Evolutionary conservation across 2,329 filamentous ascomycete genomes (phyloP).

Genomic region (Onygenales sp.): DNA sequence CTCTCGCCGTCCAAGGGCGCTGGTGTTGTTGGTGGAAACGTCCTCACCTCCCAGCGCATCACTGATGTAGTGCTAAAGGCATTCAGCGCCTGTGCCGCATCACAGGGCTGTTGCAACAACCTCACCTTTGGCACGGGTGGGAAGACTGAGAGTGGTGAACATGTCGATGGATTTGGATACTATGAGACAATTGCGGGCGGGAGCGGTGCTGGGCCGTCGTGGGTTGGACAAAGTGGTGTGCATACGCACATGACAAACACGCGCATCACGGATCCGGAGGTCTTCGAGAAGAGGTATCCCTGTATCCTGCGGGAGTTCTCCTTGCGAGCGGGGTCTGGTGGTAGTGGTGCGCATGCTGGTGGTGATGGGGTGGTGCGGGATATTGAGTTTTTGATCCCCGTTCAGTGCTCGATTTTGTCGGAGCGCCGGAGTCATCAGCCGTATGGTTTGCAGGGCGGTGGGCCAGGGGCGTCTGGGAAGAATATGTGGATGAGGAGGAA

Average conservation of each 20-base stretch:
- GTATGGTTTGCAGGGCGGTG: conserved; percentile 76
- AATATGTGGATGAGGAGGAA: conserved; percentile 82
- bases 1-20: conserved; percentile 66
- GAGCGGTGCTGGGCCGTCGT: conserved; percentile 63
- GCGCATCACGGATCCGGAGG: conserved; percentile 71
- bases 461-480: conserved; percentile 65
- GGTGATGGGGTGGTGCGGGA: conserved; percentile 72
- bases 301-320: conserved; percentile 65
- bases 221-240: conserved; percentile 67
- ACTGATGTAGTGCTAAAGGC: conserved; percentile 76
- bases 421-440: conserved; percentile 68
- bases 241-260: conserved; percentile 87
- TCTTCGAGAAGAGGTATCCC: conserved; percentile 72
- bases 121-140: conserved; percentile 76
- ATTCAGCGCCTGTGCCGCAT: conserved; percentile 69
- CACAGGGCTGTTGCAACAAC: conserved; percentile 75
- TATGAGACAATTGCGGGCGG: conserved; percentile 83
- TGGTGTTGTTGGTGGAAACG: conserved; percentile 75
- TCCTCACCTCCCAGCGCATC: conserved; percentile 67
- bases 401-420: conserved; percentile 71
- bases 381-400: conserved; percentile 72
- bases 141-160: conserved; percentile 46
- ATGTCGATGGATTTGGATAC: conserved; percentile 71
- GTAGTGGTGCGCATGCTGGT: conserved; percentile 56
- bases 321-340: conserved; percentile 55